Base-by-base conservation (phyloP, 192 early-diverging fungal species). In the Linnemannia hyalina region DNA sequence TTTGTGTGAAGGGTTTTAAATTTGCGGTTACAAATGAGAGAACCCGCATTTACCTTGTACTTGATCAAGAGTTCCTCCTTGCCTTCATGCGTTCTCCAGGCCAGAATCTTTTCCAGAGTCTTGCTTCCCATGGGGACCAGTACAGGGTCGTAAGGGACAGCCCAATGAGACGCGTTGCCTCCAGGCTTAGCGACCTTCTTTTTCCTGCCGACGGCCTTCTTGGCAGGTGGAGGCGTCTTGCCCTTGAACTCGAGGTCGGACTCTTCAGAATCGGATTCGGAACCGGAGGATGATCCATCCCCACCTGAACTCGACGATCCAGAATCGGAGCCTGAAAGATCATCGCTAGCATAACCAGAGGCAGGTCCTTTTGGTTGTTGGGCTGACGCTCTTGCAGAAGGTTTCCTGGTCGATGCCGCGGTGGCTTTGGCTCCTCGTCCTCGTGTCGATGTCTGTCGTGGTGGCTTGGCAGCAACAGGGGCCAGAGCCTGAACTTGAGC, bases 41-140 rank as follows among this genome's bases (percentile, higher is more conserved):
- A 40, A 40, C 6, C 38, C 38, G 38, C 38, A 8, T 68, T 77
- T 90, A 94, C 94, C 92, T 96, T 97, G 90, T 94, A 95, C 87
- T 97, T 97, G 75, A 96, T 93, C 74, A 95, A 75, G 18, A 97
- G 82, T 80, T 96, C 92, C 74, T 93, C 93, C 32, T 88, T 74
- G 13, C 89, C 92, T 10, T 89, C 85, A n/a, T 91, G 85, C 54
- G 80, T 84, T 57, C 89, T 77, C 82, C 90, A 90, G 36, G 90
- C 85, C 26, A 93, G 70, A 68, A 93, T 92, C 73, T 88, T 87
- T 40, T 93, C 92, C 57, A 93, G 78, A 32, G 85, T 87, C 85
- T 88, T 83, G 38, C 76, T 82, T 35, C 87, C 89, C 90, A 93
- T 90, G 11, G 92, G 92, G 44, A 93, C 91, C 38, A 90, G 78